phyloP scores from a whole-genome alignment of 257 asterid genomes.

The Jaltomata sinuosa region DNA sequence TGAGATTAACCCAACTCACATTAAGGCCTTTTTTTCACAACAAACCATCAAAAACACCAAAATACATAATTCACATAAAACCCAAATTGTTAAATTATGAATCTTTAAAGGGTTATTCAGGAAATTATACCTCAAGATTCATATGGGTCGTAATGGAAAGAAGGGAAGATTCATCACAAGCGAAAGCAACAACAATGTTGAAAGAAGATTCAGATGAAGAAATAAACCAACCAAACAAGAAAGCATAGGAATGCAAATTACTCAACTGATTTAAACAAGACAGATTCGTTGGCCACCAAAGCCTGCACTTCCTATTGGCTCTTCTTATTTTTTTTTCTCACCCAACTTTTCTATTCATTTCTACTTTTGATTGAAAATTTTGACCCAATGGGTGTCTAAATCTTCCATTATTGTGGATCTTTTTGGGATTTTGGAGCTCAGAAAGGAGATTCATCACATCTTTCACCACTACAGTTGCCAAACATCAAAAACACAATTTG shows the following conservation, averaged over 20 bases:
- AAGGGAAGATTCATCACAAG: conserved; percentile 30
- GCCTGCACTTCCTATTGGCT: conserved; percentile 45
- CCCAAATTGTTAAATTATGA: neutral
- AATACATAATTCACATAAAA: neutral
- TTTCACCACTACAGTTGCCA: neutral
- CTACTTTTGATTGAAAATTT: neutral
- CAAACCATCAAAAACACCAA: neutral
- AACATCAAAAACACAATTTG: neutral
- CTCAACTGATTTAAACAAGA: conserved; percentile 23
- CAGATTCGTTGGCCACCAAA: conserved; percentile 85
- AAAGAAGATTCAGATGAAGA: conserved; percentile 42
- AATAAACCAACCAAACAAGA: conserved; percentile 74
- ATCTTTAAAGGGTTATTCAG: neutral
- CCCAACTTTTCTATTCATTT: neutral
- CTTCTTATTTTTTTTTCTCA: neutral
- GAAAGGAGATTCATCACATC: neutral
- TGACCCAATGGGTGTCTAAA: neutral
- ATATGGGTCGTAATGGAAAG: conserved; percentile 15
- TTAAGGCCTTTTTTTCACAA: neutral
- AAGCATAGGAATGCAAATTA: too few species aligned
- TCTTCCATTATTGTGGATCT: neutral
- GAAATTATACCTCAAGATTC: conserved; percentile 43
- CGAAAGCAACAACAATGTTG: conserved; percentile 66
- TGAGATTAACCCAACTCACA: neutral
- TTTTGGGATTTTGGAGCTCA: neutral